phyloP scores from a whole-genome alignment of 257 asterid species.

The Handroanthus guayacan region DNA sequence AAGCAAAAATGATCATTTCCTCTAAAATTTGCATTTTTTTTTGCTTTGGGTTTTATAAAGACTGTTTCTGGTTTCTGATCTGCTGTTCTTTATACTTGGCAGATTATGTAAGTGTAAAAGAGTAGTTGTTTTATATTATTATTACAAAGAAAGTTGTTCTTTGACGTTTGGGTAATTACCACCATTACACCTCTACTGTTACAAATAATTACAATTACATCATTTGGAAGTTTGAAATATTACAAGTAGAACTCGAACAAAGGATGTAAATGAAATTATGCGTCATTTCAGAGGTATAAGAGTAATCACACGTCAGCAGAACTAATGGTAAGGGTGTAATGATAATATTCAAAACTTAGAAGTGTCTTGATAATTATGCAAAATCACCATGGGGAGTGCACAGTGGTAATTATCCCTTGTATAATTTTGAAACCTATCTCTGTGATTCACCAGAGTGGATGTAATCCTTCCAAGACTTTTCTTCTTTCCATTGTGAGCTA shows the following conservation, averaged over 20 bases:
- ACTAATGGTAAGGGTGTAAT: too few relatives aligned
- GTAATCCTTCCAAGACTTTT: background rate
- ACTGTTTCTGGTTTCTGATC: background rate
- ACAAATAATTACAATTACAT: too few relatives aligned
- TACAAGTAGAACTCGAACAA: too few relatives aligned
- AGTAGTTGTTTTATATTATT: background rate
- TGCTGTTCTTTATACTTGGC: background rate
- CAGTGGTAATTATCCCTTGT: background rate
- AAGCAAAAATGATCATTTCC: background rate
- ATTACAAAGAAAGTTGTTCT: background rate
- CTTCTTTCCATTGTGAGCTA: background rate
- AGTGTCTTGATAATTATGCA: too few relatives aligned
- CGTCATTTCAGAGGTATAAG: too few relatives aligned
- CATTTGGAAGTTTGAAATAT: too few relatives aligned
- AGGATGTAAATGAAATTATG: too few relatives aligned
- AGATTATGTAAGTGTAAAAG: background rate
- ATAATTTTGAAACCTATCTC: background rate
- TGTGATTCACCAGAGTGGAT: background rate
- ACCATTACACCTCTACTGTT: too few relatives aligned
- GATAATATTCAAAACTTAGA: too few relatives aligned
- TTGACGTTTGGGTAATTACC: background rate
- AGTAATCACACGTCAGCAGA: too few relatives aligned
- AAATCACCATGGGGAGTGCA: too few relatives aligned
- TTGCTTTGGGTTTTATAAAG: background rate
- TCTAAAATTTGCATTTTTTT: background rate